phyloP scores from a whole-genome alignment of 2,329 filamentous ascomycete species.

The Aspergillus flavus region DNA sequence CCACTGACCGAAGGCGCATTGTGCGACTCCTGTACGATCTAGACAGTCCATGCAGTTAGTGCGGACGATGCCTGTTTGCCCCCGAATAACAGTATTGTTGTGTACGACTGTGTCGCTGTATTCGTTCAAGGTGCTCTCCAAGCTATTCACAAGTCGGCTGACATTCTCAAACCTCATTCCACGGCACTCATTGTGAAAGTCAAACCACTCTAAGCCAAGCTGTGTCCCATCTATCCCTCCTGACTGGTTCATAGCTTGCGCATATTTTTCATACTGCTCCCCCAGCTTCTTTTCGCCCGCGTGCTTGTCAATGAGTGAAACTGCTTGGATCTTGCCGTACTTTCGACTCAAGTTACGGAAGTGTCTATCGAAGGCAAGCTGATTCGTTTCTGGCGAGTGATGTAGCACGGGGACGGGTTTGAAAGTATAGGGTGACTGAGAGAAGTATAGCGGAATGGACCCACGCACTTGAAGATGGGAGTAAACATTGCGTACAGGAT shows the following conservation, averaged over 20 bases:
- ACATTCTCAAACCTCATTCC: constrained; percentile 99
- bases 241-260: constrained; percentile 67
- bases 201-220: constrained; percentile 89
- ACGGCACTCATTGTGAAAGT: constrained; percentile 88
- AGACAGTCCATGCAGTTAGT: constrained; percentile 99
- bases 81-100: constrained; percentile 43
- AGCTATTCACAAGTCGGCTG: constrained; percentile 70
- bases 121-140: constrained; percentile 68
- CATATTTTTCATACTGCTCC: constrained; percentile 71
- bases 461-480: constrained; percentile 88
- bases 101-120: constrained; percentile 71
- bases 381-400: constrained; percentile 79
- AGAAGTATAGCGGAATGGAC: constrained; percentile 93
- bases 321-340: constrained; percentile 77
- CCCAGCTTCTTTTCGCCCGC: constrained; percentile 80
- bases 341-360: constrained; percentile 68
- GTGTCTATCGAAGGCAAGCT: constrained; percentile 75
- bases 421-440: constrained; percentile 89
- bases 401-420: constrained; percentile 83
- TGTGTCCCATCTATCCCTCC: constrained; percentile 53
- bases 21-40: constrained; percentile 93
- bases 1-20: constrained; percentile 84
- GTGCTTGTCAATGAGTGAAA: constrained; percentile 86
- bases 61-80: constrained; percentile 76
- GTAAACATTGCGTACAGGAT: constrained; percentile 63